Evolutionary conservation across 305 asterid genomes (phyloP).

Genomic region (Ajuga reptans): DNA sequence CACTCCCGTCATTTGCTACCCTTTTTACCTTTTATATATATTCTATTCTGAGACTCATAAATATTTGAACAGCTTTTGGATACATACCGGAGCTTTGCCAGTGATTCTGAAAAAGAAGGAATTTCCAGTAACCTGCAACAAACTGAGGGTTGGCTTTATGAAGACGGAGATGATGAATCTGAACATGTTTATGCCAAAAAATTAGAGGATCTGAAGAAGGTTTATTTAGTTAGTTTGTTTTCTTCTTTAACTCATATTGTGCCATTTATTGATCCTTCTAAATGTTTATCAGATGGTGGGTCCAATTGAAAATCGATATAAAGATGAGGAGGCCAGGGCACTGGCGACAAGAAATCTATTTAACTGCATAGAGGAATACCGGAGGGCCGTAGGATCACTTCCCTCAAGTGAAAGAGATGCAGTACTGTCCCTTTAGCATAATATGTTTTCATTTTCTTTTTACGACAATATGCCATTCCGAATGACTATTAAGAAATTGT

Average conservation of each 20-base stretch:
- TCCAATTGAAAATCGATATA: conserved; percentile 74
- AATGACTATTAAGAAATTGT: not conserved
- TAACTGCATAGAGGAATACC: conserved; percentile 52
- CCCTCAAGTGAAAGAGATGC: conserved; percentile 59
- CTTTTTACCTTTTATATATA: not conserved
- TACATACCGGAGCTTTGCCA: conserved; percentile 72
- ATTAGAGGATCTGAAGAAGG: conserved; percentile 74
- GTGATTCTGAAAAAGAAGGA: conserved; percentile 62
- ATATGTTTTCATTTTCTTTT: not conserved
- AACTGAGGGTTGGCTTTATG: conserved; percentile 95
- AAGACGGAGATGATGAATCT: conserved; percentile 88
- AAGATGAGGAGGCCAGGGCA: conserved; percentile 72
- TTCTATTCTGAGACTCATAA: conserved; percentile 19
- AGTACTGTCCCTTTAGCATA: conserved; percentile 34
- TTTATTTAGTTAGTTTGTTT: conserved; percentile 18
- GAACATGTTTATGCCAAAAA: conserved; percentile 60
- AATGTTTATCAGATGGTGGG: conserved; percentile 54
- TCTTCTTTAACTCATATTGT: not conserved
- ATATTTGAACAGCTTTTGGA: conserved; percentile 51
- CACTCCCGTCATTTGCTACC: conserved; percentile 1
- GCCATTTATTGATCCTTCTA: conserved; percentile 9
- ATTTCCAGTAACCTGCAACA: conserved; percentile 60
- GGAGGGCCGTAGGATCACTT: conserved; percentile 52
- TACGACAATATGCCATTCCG: not conserved
- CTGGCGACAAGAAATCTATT: conserved; percentile 50